Percentiles rank a stretch among this genome's conserved stretches.
These are phyloP conservation scores for Phytophthora nicotianae DNA, from an alignment of 352 stramenopile species.

Conservation along the genomic window DNA sequence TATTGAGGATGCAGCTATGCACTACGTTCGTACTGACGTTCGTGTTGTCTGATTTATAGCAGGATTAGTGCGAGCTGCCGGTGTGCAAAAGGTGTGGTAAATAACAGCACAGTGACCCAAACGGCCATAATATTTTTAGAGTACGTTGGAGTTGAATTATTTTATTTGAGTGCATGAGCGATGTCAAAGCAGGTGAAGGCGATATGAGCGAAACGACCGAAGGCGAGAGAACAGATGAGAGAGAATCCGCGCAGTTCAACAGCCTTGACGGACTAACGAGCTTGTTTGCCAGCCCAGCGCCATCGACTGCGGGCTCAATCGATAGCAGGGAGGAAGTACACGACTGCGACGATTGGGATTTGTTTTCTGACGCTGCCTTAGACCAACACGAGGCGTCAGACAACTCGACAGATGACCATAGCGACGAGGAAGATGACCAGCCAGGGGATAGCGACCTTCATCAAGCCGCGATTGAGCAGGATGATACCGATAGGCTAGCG, in stretches of 20 bases:
- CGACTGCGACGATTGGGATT: slow-evolving; percentile 47
- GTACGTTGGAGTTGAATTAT: slow-evolving; percentile 12
- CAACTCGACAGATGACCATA: slow-evolving; percentile 1
- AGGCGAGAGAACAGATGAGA: slow-evolving; percentile 16
- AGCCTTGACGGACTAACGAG: background rate
- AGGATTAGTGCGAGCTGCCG: slow-evolving; percentile 25
- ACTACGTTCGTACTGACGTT: slow-evolving; percentile 1
- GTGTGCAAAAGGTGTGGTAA: slow-evolving; percentile 15
- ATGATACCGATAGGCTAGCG: slow-evolving; percentile 10
- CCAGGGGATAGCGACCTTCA: background rate
- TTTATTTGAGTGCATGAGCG: slow-evolving; percentile 1
- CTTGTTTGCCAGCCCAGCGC: slow-evolving; percentile 2
- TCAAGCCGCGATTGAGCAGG: slow-evolving; percentile 4
- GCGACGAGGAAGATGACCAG: slow-evolving; percentile 2
- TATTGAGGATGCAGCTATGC: background rate
- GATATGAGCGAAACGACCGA: slow-evolving; percentile 22
- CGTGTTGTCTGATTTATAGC: slow-evolving; percentile 7
- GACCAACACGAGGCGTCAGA: slow-evolving; percentile 9
- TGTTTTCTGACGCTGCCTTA: slow-evolving; percentile 25
- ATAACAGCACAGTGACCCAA: slow-evolving; percentile 22
- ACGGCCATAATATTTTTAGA: slow-evolving; percentile 36
- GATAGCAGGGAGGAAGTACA: slow-evolving; percentile 43
- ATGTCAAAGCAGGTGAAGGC: slow-evolving; percentile 9
- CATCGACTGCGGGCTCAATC: slow-evolving; percentile 47
- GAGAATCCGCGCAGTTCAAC: background rate